Base-by-base conservation (phyloP, 345 rosid species). In the Citrus medica region DNA sequence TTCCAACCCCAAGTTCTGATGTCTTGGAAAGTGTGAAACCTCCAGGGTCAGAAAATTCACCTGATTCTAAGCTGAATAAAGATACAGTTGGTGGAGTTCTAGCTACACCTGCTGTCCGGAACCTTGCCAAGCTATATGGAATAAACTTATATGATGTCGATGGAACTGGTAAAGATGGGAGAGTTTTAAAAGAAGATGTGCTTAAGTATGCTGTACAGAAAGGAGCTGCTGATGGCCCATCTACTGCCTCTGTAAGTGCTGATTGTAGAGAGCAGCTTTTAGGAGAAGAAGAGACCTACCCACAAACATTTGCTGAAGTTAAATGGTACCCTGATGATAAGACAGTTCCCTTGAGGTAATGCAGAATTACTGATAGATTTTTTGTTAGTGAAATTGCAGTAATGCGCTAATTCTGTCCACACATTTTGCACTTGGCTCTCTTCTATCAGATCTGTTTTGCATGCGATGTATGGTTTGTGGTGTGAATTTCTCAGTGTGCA, bases 121-220 rank as follows among this genome's bases (percentile, higher is more conserved):
- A 83, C 77, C 91, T 92, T 84, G 99, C 97, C 28, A 93, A 90
- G 81, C 84, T 88, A 32, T 88, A 92, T 90, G 90, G 89, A 71
- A 76, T 95, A 75, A 83, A 86, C 72, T 84, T 93, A 63, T 80
- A 87, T 79, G 88, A 84, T 76, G 84, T 95, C 32, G 86, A 51
- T 64, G 96, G 96, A 81, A 88, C 87, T 82, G 97, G 98, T 63
- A 86, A 79, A 79, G 93, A 87, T 78, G 93, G 98, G 66, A 87
- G 98, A 69, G 89, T 95, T 67, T 81, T 88, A 71, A 95, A 90
- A 85, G 99, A 93, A 81, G 98, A 95, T 67, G 79, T 95, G 67
- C 83, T 92, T 62, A 87, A 77, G 69, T 88, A 83, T 73, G 84
- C 90, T 80, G 67, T 78, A 60, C 89, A 89, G 79, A 86, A 86